phyloP scores from a whole-genome alignment of 371 early-diverging fungal genomes.

The Smittium culicis region DNA sequence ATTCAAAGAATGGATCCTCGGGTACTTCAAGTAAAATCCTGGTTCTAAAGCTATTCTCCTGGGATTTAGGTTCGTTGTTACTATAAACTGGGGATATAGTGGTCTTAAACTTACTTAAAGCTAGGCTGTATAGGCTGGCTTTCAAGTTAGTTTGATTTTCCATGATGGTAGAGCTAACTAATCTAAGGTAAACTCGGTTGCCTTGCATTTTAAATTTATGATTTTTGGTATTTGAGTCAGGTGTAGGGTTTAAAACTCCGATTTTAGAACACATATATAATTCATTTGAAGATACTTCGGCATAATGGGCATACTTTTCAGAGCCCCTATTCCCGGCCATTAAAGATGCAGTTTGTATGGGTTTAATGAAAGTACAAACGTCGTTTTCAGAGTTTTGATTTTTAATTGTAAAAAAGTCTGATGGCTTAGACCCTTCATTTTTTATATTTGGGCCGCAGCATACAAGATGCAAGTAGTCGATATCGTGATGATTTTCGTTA shows the following conservation, averaged over 20 bases:
- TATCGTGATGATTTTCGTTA: background rate
- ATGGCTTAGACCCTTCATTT: background rate
- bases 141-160: background rate
- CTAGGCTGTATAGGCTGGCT: background rate
- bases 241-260: background rate
- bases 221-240: background rate
- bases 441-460: background rate
- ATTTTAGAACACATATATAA: background rate
- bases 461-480: background rate
- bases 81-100: background rate
- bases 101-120: too few relatives aligned
- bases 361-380: background rate
- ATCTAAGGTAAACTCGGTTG: background rate
- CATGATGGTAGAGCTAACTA: background rate
- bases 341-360: conserved; percentile 2
- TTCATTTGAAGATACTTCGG: background rate
- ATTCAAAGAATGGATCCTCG: conserved; percentile 29
- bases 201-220: background rate
- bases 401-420: background rate
- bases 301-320: background rate
- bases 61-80: background rate
- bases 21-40: conserved; percentile 21
- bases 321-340: background rate
- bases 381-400: background rate
- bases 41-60: conserved; percentile 14